Evolutionary conservation across 1,139 yeast species (phyloP).

Genomic region (Yamadazyma atlantica): DNA sequence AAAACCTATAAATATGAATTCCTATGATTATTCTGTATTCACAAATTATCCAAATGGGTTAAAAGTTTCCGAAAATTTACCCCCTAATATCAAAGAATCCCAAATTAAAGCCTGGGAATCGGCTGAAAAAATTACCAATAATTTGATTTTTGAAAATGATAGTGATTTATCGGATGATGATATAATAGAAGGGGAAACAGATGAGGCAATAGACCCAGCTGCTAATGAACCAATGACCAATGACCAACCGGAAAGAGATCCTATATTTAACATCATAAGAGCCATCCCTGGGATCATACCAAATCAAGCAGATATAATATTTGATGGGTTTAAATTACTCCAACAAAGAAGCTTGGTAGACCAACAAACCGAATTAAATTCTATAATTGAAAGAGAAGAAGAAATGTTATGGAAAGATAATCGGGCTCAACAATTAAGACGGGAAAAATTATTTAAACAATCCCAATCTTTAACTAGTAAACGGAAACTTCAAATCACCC

Average conservation of each 20-base stretch:
- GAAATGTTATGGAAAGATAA: slow-evolving; percentile 35
- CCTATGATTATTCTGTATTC: slow-evolving; percentile 27
- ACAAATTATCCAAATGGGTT: slow-evolving; percentile 20
- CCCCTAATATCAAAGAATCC: slow-evolving; percentile 32
- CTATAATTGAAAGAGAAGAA: slow-evolving; percentile 21
- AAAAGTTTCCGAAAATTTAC: slow-evolving; percentile 21
- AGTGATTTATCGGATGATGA: slow-evolving; percentile 27
- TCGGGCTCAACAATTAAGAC: slow-evolving; percentile 31
- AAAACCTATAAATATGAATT: slow-evolving; percentile 21
- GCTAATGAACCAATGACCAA: slow-evolving; percentile 3
- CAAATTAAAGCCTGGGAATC: slow-evolving; percentile 50
- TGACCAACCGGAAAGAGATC: not conserved
- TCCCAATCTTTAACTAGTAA: slow-evolving; percentile 35
- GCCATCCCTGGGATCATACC: slow-evolving; percentile 44
- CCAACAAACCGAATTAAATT: slow-evolving; percentile 5
- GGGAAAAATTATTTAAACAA: slow-evolving; percentile 35
- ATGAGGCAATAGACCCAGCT: slow-evolving; percentile 11
- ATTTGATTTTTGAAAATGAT: slow-evolving; percentile 36
- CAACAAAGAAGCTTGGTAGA: slow-evolving; percentile 6
- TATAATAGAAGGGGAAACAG: slow-evolving; percentile 20
- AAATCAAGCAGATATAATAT: slow-evolving; percentile 31
- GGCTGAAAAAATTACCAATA: slow-evolving; percentile 40
- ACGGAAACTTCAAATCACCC: slow-evolving; percentile 42
- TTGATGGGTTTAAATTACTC: slow-evolving; percentile 9
- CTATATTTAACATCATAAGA: slow-evolving; percentile 14